phyloP scores from a whole-genome alignment of 208 protist genomes.

The Crithidia fasciculata region DNA sequence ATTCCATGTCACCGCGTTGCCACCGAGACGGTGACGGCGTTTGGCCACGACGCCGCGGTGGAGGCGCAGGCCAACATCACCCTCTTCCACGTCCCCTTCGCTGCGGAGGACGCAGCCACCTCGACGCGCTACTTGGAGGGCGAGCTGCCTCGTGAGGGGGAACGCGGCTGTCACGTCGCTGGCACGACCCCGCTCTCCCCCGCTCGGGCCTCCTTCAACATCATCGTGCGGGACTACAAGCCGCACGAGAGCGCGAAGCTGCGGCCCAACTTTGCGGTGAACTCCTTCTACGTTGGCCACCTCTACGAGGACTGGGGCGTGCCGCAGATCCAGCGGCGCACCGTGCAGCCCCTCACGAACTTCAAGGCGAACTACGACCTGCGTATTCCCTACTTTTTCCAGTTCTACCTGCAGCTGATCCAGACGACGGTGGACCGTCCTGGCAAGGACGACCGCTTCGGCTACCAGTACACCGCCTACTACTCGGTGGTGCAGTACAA shows the following conservation, averaged over 20 bases:
- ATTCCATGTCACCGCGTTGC: constrained; percentile 29
- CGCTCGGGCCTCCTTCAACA: constrained; percentile 25
- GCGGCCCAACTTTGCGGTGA: constrained; percentile 21
- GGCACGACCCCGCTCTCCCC: constrained; percentile 26
- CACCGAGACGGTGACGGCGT: constrained; percentile 14
- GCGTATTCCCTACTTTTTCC: constrained; percentile 18
- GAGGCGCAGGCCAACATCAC: constrained; percentile 1
- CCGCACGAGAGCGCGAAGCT: constrained; percentile 12
- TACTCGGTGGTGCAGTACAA: constrained; percentile 29
- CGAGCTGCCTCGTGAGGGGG: constrained; percentile 14
- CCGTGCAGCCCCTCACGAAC: constrained; percentile 21
- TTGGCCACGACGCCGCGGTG: background rate
- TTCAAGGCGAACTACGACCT: background rate
- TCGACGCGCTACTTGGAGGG: constrained; percentile 7
- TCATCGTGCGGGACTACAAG: constrained; percentile 24
- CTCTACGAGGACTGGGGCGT: constrained; percentile 28
- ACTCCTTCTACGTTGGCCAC: constrained; percentile 26
- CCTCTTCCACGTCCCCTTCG: constrained; percentile 27
- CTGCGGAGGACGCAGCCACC: background rate
- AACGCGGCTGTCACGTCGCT: constrained; percentile 28
- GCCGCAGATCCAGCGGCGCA: constrained; percentile 25
- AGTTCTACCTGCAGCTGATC: constrained; percentile 42
- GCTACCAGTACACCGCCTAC: constrained; percentile 29
- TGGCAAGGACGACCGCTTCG: constrained; percentile 20
- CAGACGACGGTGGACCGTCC: constrained; percentile 32